Evolutionary conservation across 1,139 yeast genomes (phyloP).

Genomic region (Debaryomycetaceae sp.): DNA sequence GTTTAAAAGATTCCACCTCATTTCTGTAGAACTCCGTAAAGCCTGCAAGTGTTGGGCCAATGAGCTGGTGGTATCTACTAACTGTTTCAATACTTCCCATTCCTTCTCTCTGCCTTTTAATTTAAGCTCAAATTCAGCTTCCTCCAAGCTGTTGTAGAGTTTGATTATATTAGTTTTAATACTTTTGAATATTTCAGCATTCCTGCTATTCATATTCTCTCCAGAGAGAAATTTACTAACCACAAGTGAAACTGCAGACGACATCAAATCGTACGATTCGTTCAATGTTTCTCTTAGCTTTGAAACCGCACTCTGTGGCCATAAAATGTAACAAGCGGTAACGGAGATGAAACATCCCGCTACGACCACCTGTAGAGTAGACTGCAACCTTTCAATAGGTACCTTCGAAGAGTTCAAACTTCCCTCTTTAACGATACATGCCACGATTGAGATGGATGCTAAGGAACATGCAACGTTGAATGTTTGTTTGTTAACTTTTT

Average conservation of each 20-base stretch:
- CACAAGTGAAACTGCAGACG: conserved; percentile 47
- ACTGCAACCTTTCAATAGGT: conserved; percentile 54
- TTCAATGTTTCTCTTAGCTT: conserved; percentile 47
- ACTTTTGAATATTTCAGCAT: conserved; percentile 30
- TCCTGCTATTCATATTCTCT: conserved; percentile 37
- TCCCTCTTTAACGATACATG: conserved; percentile 77
- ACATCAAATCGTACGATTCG: conserved; percentile 52
- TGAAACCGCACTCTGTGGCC: conserved; percentile 61
- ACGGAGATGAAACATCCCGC: conserved; percentile 63
- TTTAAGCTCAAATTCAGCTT: conserved; percentile 59
- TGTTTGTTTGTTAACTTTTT: conserved; percentile 60
- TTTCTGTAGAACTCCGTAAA: conserved; percentile 61
- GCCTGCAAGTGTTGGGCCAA: conserved; percentile 65
- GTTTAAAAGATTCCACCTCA: conserved; percentile 53
- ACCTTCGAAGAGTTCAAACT: conserved; percentile 57
- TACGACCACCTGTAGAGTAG: conserved; percentile 57
- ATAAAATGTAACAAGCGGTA: conserved; percentile 52
- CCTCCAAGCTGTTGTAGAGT: conserved; percentile 49
- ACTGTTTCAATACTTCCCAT: conserved; percentile 37
- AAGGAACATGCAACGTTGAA: conserved; percentile 80
- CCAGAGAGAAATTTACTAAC: conserved; percentile 56
- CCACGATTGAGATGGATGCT: conserved; percentile 68
- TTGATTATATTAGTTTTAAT: conserved; percentile 39
- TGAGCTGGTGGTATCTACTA: conserved; percentile 52
- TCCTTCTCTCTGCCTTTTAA: conserved; percentile 55